Evolutionary conservation across 2,329 filamentous ascomycete genomes (phyloP), one percentile per base, ranked within the genome.

Genomic region (Ceratocystis albifundus): DNA sequence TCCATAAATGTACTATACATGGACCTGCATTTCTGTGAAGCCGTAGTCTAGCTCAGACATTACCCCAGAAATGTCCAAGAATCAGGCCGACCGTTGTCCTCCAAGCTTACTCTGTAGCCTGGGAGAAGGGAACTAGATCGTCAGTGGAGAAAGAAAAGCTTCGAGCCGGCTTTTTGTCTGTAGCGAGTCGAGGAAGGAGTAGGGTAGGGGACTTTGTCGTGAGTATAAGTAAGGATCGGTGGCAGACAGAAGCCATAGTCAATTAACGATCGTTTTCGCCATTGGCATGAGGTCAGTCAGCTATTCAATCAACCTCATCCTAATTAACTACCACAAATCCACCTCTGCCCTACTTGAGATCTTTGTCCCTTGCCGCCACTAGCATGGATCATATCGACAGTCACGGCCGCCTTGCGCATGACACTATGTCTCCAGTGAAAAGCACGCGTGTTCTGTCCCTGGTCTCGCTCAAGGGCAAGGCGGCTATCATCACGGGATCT

Each of bases 391-490:
- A 77, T 66, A 76, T 77, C 70, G 74, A 74, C 48, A 76, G 76
- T 67, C 46, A n/a, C 32, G 80, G 83, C 66, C 74, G 74, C 69
- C 88, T 88, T 72, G 75, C 76, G 69, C 84, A 85, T 72, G 75
- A 84, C 71, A 84, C 81, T 72, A 85, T 81, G 70, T 73, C 72
- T 41, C 70, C 77, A 2, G 78, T 80, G 48, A 70, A 75, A 65
- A 74, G 77, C 32, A 79, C 80, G 66, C 77, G 81, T 57, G 80
- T 89, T 67, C 73, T 89, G 72, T 80, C 83, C 44, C 80, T 88
- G 67, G 88, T 89, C 76, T 88, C 86, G 4, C 78, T 89, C 64
- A 85, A 85, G 72, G 86, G 85, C 55, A 67, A 67, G 32, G 68
- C 67, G 6, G 67, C 68, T 48, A 66, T 69, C 44, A 65, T 71